Evolutionary conservation across 495 filamentous ascomycete species (phyloP).

Genomic region (Daldinia decipiens): DNA sequence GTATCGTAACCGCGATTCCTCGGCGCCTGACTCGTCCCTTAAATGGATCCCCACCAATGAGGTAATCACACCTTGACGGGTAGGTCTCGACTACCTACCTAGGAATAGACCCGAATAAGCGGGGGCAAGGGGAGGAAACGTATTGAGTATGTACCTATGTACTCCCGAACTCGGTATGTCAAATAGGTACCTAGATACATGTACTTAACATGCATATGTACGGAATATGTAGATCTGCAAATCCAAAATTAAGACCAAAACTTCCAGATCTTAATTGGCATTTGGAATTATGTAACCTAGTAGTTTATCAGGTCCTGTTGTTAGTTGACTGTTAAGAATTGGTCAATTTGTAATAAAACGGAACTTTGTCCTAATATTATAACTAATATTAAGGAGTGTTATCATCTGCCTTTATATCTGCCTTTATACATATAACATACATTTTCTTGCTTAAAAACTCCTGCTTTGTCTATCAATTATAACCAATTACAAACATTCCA

Average conservation of each 20-base stretch:
- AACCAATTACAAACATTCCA: neutral
- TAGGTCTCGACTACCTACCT: neutral
- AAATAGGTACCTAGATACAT: too few relatives aligned
- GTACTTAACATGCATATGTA: too few relatives aligned
- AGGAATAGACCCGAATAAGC: conserved; percentile 6
- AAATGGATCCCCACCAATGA: conserved; percentile 37
- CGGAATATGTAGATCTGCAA: too few relatives aligned
- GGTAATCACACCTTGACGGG: conserved; percentile 29
- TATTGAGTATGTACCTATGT: neutral
- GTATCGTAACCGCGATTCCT: conserved; percentile 35
- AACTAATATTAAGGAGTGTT: neutral
- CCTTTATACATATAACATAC: neutral
- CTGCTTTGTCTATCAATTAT: neutral
- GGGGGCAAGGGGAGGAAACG: neutral
- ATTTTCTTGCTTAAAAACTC: neutral
- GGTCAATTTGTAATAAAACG: too few relatives aligned
- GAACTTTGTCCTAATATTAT: too few relatives aligned
- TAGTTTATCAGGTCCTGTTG: too few relatives aligned
- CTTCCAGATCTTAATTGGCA: too few relatives aligned
- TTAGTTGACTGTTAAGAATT: too few relatives aligned
- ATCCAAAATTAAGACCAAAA: too few relatives aligned
- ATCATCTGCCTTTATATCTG: neutral
- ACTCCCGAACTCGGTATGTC: too few relatives aligned
- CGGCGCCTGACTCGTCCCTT: conserved; percentile 44
- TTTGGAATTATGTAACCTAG: too few relatives aligned